Conservation (phyloP, 371 early-diverging fungal species). For the Mucor racemosus region DNA sequence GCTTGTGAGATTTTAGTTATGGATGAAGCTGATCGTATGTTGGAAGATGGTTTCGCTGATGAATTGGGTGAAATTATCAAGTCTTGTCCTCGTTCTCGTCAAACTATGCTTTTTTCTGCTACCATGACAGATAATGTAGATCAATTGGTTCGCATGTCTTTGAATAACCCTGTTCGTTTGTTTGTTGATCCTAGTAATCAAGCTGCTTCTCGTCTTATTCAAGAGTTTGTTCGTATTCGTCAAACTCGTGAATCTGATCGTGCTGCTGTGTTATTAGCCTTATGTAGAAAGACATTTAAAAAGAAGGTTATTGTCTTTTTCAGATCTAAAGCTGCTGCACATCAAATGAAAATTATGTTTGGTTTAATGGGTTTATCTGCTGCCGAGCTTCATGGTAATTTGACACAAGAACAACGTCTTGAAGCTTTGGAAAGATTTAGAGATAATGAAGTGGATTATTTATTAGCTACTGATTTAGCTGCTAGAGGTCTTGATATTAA, state of each 20-base stretch:
- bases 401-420: conserved; percentile 94
- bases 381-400: conserved; percentile 97
- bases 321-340: conserved; percentile 90
- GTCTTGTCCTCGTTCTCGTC: conserved; percentile 87
- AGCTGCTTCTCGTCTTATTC: conserved; percentile 79
- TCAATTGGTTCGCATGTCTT: conserved; percentile 90
- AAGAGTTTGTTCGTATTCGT: conserved; percentile 97
- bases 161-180: conserved; percentile 89
- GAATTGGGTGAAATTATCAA: conserved; percentile 97
- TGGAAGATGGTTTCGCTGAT: conserved; percentile 99
- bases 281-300: conserved; percentile 86
- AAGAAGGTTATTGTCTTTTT: conserved; percentile 89
- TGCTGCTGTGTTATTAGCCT: conserved; percentile 81
- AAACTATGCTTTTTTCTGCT: conserved; percentile 99
- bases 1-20: conserved; percentile 96
- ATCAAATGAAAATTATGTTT: conserved; percentile 96
- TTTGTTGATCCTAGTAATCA: conserved; percentile 85
- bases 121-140: conserved; percentile 99
- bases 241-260: conserved; percentile 83
- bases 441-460: conserved; percentile 81
- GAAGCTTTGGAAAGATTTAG: conserved; percentile 94
- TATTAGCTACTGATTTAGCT: conserved; percentile 99
- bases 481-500: conserved; percentile 99
- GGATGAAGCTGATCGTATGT: conserved; percentile 99
- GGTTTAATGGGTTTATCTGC: conserved; percentile 90